Base-by-base conservation (phyloP, 768 basidiomycete genomes). In the Pleurotus platypus region DNA sequence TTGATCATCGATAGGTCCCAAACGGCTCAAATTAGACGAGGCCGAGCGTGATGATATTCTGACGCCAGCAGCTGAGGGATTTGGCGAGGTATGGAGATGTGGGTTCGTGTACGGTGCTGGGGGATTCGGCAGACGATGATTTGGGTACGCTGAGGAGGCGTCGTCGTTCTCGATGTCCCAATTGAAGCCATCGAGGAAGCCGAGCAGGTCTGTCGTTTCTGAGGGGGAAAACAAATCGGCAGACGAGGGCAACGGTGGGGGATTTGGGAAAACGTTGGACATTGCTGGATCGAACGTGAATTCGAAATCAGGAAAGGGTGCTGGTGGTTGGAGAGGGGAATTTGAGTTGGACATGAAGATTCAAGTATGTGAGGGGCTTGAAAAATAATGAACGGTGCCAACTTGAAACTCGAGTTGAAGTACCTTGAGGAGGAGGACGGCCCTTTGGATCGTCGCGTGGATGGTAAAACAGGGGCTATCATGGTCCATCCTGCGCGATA, bases 201-300 rank as follows among this genome's bases (percentile, higher is more conserved):
- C 86, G 59, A 92, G 78, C 54, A 93, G 75, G 70, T 90, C 85
- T 0, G 85, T 87, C 4, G 88, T 88, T 71, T 93, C 91, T 59
- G 85, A 79, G 0, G 83, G 77, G 7, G 90, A 88, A 69, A 93
- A 89, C 61, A 93, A 84, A 67, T 88, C 88, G 22, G 87, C 84
- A 5, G 89, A 88, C 0, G 89, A 74, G 0, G 88, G 87, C 0
- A 89, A 67, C 0, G 87, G 82, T 0, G 81, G 79, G 0, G 84
- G 82, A 11, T 79, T 75, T 0, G 86, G 83, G 60, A 88, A 88
- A n/a, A 87, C 58, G 49, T 70, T 72, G 7, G 80, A 76, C 20
- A 84, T 72, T 3, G 81, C 71, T 1, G 85, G 82, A 65, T 89
- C 86, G 63, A 88, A 89, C n/a, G 78, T 68, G 68, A 85, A 88